These are phyloP conservation scores for Ramaria sp. DNA, from an alignment of 768 basidiomycete genomes.

Conservation along the genomic window DNA sequence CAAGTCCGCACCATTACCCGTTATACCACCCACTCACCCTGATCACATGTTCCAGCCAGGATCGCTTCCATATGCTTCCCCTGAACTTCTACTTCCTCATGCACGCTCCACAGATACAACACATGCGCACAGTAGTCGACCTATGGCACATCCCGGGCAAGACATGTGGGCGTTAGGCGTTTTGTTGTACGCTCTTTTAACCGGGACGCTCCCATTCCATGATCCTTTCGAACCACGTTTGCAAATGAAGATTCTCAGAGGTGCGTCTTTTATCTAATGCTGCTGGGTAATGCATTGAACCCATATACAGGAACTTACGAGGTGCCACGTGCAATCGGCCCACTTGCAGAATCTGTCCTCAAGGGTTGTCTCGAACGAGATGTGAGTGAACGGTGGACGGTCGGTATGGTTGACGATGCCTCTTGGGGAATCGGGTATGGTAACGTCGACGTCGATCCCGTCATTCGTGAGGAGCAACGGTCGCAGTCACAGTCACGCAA, in stretches of 20 bases:
- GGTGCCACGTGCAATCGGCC: slow-evolving; percentile 43
- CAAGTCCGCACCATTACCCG: slow-evolving; percentile 32
- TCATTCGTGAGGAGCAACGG: neutral
- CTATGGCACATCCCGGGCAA: slow-evolving; percentile 53
- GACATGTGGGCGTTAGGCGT: slow-evolving; percentile 97
- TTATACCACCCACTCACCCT: slow-evolving; percentile 21
- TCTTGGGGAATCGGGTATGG: slow-evolving; percentile 76
- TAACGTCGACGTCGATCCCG: slow-evolving; percentile 9
- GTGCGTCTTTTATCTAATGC: slow-evolving; percentile 24
- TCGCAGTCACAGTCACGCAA: neutral
- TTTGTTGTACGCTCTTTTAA: slow-evolving; percentile 76
- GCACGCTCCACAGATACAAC: slow-evolving; percentile 25
- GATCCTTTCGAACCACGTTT: slow-evolving; percentile 89
- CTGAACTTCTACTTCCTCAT: slow-evolving; percentile 70
- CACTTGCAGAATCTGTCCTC: slow-evolving; percentile 58
- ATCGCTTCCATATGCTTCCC: slow-evolving; percentile 84
- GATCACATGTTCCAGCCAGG: slow-evolving; percentile 56
- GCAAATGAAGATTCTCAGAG: slow-evolving; percentile 84
- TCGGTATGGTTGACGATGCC: slow-evolving; percentile 67
- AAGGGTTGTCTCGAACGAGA: slow-evolving; percentile 69
- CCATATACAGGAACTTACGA: slow-evolving; percentile 46
- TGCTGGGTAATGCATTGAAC: slow-evolving; percentile 19
- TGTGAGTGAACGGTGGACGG: slow-evolving; percentile 60
- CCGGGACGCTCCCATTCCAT: slow-evolving; percentile 75
- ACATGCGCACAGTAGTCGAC: slow-evolving; percentile 10